Evolutionary conservation across 2,329 filamentous ascomycete genomes (phyloP), one percentile per base, ranked within the genome.

Genomic region (Lecanoromycetidae sp.): DNA sequence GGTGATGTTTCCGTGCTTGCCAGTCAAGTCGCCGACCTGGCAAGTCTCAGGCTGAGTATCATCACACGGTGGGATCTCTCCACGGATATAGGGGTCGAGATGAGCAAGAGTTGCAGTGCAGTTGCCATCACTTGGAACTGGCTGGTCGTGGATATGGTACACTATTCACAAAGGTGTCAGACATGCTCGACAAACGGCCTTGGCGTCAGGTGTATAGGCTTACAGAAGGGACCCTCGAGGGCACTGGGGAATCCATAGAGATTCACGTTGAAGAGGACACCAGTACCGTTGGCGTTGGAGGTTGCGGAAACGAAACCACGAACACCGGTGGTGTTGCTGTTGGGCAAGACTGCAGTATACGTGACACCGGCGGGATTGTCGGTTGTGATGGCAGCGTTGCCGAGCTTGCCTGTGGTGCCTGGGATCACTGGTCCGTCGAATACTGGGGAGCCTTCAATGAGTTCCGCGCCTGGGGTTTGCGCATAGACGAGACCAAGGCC

Each of bases 11-110:
- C 82, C 82, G 57, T 82, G 69, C 67, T 90, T 90, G 59, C 84
- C 84, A 56, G 76, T 75, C 47, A 87, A 69, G 61, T 90, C 84
- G 54, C 85, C 84, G 9, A 84, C 76, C 64, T 90, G 77, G 67
- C 84, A 91, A 8, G 76, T 79, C 52, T 74, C 63, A 6, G 80
- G 80, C 5, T 66, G 59, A 8, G 60, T 56, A 9, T 65, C 30
- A 57, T 86, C 70, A 65, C 84, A 90, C 4, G 72, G 57, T 4
- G 78, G 68, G 1, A 63, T 64, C 58, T 86, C 77, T 53, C 77
- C 77, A 42, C 81, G 79, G 41, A 70, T 60, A 61, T 72, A 84
- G 15, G 84, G 84, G 58, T 88, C 82, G 10, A 87, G 72, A 58
- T 90, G 84, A 2, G 69, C 76, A 3, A 76, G 68, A 1, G 84